Percentiles rank a stretch among this genome's conserved stretches.
These are phyloP conservation scores for Tetradesmus obliquus DNA, from an alignment of 139 green algal genomes.

Conservation along the genomic window DNA sequence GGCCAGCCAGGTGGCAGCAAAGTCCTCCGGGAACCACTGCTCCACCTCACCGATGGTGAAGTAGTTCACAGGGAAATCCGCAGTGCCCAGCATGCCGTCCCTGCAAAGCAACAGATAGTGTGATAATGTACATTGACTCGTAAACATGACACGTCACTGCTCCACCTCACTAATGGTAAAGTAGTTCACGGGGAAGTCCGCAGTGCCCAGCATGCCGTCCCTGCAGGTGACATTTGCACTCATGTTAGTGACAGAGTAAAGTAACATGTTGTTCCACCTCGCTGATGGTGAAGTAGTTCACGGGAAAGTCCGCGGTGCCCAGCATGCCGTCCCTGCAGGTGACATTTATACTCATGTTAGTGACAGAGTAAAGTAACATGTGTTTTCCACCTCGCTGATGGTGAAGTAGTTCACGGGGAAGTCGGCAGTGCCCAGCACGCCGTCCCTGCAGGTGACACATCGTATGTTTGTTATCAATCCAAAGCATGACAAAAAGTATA, in stretches of 20 bases:
- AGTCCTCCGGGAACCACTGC: conserved; percentile 80
- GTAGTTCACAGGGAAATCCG: conserved; percentile 93
- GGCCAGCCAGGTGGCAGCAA: conserved; percentile 12
- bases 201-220: conserved; percentile 66
- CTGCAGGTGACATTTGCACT: not conserved
- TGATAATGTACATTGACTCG: not conserved
- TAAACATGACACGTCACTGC: conserved; percentile 59
- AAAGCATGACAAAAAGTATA: no score
- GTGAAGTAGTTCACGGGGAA: conserved; percentile 96
- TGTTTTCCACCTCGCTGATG: conserved; percentile 79
- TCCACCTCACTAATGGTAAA: conserved; percentile 88
- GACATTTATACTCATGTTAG: no score
- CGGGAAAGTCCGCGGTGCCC: conserved; percentile 77
- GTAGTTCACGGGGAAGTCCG: conserved; percentile 93
- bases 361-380: no score
- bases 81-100: conserved; percentile 66
- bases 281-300: conserved; percentile 94
- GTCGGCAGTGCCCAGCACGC: conserved; percentile 73
- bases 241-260: no score
- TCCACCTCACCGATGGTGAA: conserved; percentile 88
- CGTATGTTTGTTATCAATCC: no score
- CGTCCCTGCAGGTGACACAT: not conserved
- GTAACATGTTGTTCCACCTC: conserved; percentile 78
- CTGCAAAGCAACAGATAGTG: not conserved
- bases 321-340: conserved; percentile 59